These are phyloP conservation scores for Vitis hybrid DNA, from an alignment of 177 flowering plant genomes.

Conservation along the genomic window DNA sequence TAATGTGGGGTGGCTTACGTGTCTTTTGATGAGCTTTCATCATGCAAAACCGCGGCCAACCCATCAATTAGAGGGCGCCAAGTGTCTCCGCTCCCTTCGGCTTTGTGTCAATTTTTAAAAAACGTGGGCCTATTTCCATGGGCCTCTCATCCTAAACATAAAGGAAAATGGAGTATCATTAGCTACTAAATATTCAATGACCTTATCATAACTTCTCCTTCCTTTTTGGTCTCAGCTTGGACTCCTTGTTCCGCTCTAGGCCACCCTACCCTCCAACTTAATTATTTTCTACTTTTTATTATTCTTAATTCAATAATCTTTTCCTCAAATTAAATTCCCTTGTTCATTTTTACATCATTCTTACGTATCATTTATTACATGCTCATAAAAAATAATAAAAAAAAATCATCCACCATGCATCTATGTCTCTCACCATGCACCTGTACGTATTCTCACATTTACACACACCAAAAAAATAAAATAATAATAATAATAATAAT, in stretches of 20 bases:
- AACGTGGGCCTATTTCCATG: slow-evolving; percentile 34
- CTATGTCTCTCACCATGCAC: too few species aligned
- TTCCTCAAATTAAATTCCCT: background rate
- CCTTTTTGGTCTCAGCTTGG: slow-evolving; percentile 11
- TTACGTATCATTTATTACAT: too few species aligned
- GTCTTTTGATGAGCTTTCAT: slow-evolving; percentile 29
- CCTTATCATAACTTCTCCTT: slow-evolving; percentile 26
- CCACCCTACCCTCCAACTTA: background rate
- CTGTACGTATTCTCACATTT: too few species aligned
- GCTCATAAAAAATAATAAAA: too few species aligned
- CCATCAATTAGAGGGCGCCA: slow-evolving; percentile 35
- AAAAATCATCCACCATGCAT: too few species aligned
- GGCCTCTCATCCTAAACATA: slow-evolving; percentile 19
- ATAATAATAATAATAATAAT: too few species aligned
- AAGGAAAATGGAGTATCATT: slow-evolving; percentile 27
- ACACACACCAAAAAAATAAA: too few species aligned
- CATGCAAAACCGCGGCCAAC: slow-evolving; percentile 34
- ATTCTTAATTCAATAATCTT: background rate
- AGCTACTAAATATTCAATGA: slow-evolving; percentile 39
- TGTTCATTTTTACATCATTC: background rate
- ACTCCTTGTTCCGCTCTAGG: slow-evolving; percentile 23
- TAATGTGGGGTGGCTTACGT: slow-evolving; percentile 25
- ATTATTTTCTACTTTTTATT: background rate
- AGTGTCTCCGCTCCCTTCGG: slow-evolving; percentile 20
- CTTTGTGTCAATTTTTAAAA: slow-evolving; percentile 4